Evolutionary conservation across 371 early-diverging fungal species (phyloP).

Genomic region (Choanephora cucurbitarum): DNA sequence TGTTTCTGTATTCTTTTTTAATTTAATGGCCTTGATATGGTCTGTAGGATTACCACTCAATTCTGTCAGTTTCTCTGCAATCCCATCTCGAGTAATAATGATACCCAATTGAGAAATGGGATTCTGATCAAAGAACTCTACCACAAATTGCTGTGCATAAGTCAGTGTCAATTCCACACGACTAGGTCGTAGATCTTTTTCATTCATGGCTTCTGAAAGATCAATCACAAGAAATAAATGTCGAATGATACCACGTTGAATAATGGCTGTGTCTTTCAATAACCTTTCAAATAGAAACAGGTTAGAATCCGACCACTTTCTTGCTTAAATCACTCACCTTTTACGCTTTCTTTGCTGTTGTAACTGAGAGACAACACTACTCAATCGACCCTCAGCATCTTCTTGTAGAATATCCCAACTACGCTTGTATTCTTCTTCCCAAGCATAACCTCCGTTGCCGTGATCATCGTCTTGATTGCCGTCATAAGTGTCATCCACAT

Average conservation of each 20-base stretch:
- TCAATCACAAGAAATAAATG: slow-evolving; percentile 85
- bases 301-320: no score
- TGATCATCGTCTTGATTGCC: slow-evolving; percentile 45
- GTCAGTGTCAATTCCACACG: slow-evolving; percentile 74
- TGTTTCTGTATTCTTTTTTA: slow-evolving; percentile 70
- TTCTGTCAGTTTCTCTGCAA: slow-evolving; percentile 86
- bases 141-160: slow-evolving; percentile 73
- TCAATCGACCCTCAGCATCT: slow-evolving; percentile 86
- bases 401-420: slow-evolving; percentile 95
- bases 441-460: slow-evolving; percentile 72
- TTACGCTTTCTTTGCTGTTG: slow-evolving; percentile 76
- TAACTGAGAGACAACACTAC: slow-evolving; percentile 73
- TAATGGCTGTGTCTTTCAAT: slow-evolving; percentile 73
- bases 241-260: slow-evolving; percentile 93
- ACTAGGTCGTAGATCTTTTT: slow-evolving; percentile 81
- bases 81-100: slow-evolving; percentile 84
- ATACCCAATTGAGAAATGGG: slow-evolving; percentile 91
- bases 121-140: slow-evolving; percentile 94
- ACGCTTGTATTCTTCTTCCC: slow-evolving; percentile 96
- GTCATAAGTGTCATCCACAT: slow-evolving; percentile 55
- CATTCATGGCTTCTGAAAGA: slow-evolving; percentile 82
- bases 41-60: slow-evolving; percentile 82
- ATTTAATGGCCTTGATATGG: slow-evolving; percentile 68
- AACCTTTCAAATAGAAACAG: no score
- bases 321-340: no score